Evolutionary conservation across 176 grass and related monocot genomes (phyloP), one percentile per base, ranked within the genome.

Genomic region (Bothriochloa decipiens): DNA sequence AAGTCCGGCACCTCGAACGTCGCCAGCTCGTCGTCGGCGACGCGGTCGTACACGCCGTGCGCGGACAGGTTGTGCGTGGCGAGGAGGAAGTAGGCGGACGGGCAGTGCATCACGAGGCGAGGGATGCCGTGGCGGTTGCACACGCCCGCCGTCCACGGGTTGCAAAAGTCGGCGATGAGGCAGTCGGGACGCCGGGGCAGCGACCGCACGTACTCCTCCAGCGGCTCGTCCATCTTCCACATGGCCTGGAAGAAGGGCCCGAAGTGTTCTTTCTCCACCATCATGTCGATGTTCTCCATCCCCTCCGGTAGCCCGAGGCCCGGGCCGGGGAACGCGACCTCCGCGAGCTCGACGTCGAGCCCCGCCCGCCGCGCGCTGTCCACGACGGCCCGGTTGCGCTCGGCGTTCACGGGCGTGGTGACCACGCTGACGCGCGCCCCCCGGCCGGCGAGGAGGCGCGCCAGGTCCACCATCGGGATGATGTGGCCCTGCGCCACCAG

Each of bases 391-490:
- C 75, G 45, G 79, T 86, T 83, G 15, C 91, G 82, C 67, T 33
- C 71, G 32, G 89, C 79, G 62, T 94, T 94, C 49, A 90, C 22
- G 25, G 89, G 86, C 13, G 81, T 90, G 45, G 85, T 93, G 32
- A 88, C 75, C 28, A 93, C 53, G n/a, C 50, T 90, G 57, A 45
- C 88, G 7, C 49, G 49, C 16, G 60, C 77, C 13, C 91, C 88
- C 7, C 88, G 77, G 13, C 18, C n/a, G 15, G 91, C 78, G 18
- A 93, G 37, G 65, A 90, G 82, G 11, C 77, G 68, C 42, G 77
- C 91, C 27, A 93, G 72, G 85, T 93, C 88, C 58, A 85, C 75
- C 85, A 79, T 86, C 4, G 88, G 88, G 74, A 93, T 93, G 39
- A 90, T 77, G 77, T 90, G 91, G 66, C 91, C 91, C 68, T 88